Evolutionary conservation across 768 basidiomycete genomes (phyloP), one percentile per base, ranked within the genome.

Genomic region (Podaxis mareebaensis): DNA sequence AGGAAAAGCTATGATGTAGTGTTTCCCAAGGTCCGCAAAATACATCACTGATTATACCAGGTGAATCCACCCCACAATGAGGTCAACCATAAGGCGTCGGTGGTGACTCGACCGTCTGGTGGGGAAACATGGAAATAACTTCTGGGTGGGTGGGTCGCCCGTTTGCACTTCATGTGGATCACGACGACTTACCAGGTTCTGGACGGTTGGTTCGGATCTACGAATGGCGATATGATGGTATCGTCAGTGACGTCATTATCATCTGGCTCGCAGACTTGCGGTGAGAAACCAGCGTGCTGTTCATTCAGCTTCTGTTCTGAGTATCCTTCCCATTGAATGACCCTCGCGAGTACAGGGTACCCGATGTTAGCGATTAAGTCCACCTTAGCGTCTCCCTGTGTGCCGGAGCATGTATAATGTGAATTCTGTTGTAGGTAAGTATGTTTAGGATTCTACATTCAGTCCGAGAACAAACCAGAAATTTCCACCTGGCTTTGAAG

Each of bases 191-290:
- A 22, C 20, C 20, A 20, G 24, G 20, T 24, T 51, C 20, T 26
- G 22, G 49, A 51, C 49, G 0, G 12, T 51, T 51, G 49, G 49
- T 51, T 13, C 49, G 58, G 58, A 59, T 59, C 58, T 51, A 51
- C 28, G 22, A 49, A 40, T 56, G 39, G 20, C 30, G 53, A 55
- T 39, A 38, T 48, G 46, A 48, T 58, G 57, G 28, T 51, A 59
- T 49, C 10, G 58, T 17, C 22, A 13, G 10, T 59, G 58, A 59
- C 58, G 58, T 59, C 58, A 59, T 24, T 13, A 36, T 39, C 26
- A 20, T 13, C 42, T 13, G 42, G 7, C 33, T 33, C 10, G 44
- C 44, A n/a, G 17, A 10, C 20, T 20, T 20, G 15, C 15, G 20
- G 20, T 46, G 12, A 20, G 8, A 46, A 46, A 46, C 44, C 44